phyloP scores from a whole-genome alignment of 352 stramenopile species.

The Phytophthora sp. region DNA sequence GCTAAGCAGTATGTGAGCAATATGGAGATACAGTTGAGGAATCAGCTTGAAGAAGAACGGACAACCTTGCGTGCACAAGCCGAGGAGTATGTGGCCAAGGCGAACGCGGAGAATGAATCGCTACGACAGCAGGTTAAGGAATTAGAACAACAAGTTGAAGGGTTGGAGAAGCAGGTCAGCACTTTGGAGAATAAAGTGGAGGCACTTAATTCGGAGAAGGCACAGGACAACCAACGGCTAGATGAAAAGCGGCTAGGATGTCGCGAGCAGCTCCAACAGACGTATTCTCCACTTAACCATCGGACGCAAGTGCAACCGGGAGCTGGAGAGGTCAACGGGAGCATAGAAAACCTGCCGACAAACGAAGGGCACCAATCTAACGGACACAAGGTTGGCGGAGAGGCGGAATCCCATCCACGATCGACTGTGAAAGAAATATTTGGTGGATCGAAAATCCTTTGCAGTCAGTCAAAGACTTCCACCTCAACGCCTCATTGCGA shows the following conservation, averaged over 20 bases:
- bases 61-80: constrained; percentile 48
- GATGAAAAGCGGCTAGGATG: constrained; percentile 2
- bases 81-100: constrained; percentile 59
- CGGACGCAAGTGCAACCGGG: constrained; percentile 14
- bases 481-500: not conserved
- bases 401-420: not conserved
- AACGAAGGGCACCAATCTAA: constrained; percentile 6
- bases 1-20: constrained; percentile 68
- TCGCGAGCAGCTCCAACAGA: constrained; percentile 8
- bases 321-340: not conserved
- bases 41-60: constrained; percentile 58
- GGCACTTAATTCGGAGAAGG: constrained; percentile 16
- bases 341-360: not conserved
- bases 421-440: not conserved
- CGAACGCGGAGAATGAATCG: constrained; percentile 48
- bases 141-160: constrained; percentile 36
- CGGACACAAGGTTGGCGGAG: not conserved
- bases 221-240: not conserved
- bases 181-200: constrained; percentile 17
- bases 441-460: not conserved
- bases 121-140: constrained; percentile 29
- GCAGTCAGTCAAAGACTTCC: not conserved
- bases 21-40: constrained; percentile 57
- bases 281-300: constrained; percentile 14
- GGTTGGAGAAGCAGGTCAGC: constrained; percentile 24